Conservation (phyloP, 139 green algal genomes). For the Tetradesmus lagerheimii region DNA sequence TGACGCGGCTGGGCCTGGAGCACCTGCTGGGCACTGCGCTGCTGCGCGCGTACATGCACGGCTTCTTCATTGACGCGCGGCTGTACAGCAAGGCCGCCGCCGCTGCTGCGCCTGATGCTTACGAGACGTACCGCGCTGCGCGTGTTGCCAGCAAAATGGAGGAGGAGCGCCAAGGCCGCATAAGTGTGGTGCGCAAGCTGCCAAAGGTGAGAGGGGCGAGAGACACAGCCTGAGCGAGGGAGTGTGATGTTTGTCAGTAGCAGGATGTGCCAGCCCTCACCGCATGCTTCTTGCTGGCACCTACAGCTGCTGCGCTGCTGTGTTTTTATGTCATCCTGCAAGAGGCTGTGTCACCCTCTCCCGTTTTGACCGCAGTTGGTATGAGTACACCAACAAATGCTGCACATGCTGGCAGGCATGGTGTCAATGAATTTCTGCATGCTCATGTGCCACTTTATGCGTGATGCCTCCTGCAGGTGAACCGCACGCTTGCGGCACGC, state of each 20-base stretch:
- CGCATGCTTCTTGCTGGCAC: too few species aligned
- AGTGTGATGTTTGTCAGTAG: too few species aligned
- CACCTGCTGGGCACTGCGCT: slow-evolving; percentile 94
- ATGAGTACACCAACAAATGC: too few species aligned
- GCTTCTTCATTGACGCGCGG: slow-evolving; percentile 97
- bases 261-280: too few species aligned
- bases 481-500: slow-evolving; percentile 75
- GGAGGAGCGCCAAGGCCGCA: slow-evolving; percentile 86
- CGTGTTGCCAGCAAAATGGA: slow-evolving; percentile 89
- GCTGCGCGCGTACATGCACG: slow-evolving; percentile 99
- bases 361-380: too few species aligned
- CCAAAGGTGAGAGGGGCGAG: slow-evolving; percentile 75
- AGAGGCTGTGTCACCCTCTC: too few species aligned
- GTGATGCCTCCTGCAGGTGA: slow-evolving; percentile 69
- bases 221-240: slow-evolving; percentile 20
- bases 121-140: slow-evolving; percentile 91
- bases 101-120: slow-evolving; percentile 89
- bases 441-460: neutral
- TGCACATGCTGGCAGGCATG: too few species aligned
- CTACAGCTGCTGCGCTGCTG: too few species aligned
- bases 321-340: too few species aligned
- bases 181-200: slow-evolving; percentile 85
- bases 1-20: slow-evolving; percentile 85
- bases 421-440: neutral
- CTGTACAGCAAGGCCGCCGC: slow-evolving; percentile 87